Evolutionary conservation across 768 basidiomycete genomes (phyloP).

Genomic region (Pisolithus sp.): DNA sequence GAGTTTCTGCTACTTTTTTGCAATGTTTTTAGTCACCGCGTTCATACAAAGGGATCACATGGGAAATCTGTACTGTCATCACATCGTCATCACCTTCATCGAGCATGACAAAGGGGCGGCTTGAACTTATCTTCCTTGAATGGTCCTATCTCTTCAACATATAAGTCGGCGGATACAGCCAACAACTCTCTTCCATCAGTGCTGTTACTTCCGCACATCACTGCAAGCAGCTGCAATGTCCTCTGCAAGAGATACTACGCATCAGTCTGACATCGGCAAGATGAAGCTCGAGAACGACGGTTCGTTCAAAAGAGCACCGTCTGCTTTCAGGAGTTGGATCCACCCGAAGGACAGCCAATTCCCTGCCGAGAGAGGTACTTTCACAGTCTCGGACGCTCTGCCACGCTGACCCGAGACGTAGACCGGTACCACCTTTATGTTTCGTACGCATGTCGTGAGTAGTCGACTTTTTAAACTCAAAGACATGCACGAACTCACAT

Average conservation of each 20-base stretch:
- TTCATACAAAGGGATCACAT: constrained; percentile 4
- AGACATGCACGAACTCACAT: background rate
- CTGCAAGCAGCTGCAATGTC: constrained; percentile 22
- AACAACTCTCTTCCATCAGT: background rate
- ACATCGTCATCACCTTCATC: background rate
- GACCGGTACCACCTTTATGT: constrained; percentile 92
- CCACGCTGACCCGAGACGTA: constrained; percentile 19
- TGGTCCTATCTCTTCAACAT: constrained; percentile 8
- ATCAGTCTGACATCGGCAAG: constrained; percentile 48
- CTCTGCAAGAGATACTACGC: constrained; percentile 25
- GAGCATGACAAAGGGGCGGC: background rate
- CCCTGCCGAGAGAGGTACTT: constrained; percentile 68
- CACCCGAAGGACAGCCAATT: constrained; percentile 49
- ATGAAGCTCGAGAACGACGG: constrained; percentile 54
- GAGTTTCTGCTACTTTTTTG: constrained; percentile 1
- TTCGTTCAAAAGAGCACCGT: constrained; percentile 51
- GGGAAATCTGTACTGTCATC: background rate
- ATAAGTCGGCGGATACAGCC: constrained; percentile 4
- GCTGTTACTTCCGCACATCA: background rate
- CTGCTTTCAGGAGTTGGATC: constrained; percentile 52
- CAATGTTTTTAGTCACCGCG: background rate
- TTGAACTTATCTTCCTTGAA: constrained; percentile 10
- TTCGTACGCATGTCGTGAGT: constrained; percentile 76
- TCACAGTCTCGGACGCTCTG: background rate
- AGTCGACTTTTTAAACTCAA: background rate